Conservation (phyloP, 345 rosid genomes). For the Cardamine occulta region DNA sequence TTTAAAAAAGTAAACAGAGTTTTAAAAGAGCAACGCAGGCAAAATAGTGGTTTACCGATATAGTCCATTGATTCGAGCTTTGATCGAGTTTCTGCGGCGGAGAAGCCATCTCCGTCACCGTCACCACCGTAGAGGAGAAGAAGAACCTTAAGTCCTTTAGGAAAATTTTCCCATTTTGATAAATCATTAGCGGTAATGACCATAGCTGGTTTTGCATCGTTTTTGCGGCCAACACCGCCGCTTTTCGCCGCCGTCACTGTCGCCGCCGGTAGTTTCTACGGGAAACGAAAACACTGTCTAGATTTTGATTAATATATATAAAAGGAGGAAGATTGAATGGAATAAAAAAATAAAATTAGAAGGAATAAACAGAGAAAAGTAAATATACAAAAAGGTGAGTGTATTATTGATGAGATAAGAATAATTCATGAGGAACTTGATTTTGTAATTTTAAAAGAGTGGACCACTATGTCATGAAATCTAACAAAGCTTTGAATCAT, state of each 20-base stretch:
- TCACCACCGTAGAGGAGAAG: constrained; percentile 65
- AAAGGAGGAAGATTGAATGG: background rate
- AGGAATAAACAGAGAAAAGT: constrained; percentile 31
- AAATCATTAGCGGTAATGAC: constrained; percentile 78
- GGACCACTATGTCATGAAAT: constrained; percentile 44
- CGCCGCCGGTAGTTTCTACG: constrained; percentile 36
- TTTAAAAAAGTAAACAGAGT: constrained; percentile 12
- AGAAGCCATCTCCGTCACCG: constrained; percentile 47
- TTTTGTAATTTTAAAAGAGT: constrained; percentile 24
- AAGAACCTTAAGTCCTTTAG: constrained; percentile 93
- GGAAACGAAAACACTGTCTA: background rate
- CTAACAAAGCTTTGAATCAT: constrained; percentile 40
- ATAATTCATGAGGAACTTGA: constrained; percentile 41
- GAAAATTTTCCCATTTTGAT: constrained; percentile 90
- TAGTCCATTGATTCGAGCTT: constrained; percentile 90
- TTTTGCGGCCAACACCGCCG: constrained; percentile 65
- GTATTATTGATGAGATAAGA: constrained; percentile 47
- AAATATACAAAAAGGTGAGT: constrained; percentile 33
- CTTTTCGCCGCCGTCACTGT: constrained; percentile 35
- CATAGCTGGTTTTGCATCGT: constrained; percentile 99
- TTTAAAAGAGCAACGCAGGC: constrained; percentile 17
- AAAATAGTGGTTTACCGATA: constrained; percentile 61
- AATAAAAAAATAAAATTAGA: background rate
- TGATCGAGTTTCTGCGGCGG: constrained; percentile 69
- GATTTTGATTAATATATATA: background rate